Conservation (phyloP, 768 basidiomycete genomes). For the Serendipita sp. region DNA sequence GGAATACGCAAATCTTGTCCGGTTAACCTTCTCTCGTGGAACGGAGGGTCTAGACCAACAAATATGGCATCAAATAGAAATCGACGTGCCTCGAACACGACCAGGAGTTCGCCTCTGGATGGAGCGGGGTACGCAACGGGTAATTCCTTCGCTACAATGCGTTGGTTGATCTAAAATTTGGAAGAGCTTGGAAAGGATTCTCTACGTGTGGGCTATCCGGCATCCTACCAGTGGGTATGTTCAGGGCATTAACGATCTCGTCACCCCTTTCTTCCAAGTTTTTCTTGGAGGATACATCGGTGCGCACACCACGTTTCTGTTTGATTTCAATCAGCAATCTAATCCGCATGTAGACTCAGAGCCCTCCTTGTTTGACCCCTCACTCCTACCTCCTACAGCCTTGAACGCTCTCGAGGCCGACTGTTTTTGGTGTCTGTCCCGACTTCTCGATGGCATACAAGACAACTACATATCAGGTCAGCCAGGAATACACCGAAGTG, state of each 20-base stretch:
- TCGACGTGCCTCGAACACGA: slow-evolving; percentile 90
- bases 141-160: slow-evolving; percentile 23
- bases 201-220: slow-evolving; percentile 98
- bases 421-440: slow-evolving; percentile 94
- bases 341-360: slow-evolving; percentile 49
- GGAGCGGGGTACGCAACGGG: slow-evolving; percentile 76
- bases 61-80: slow-evolving; percentile 99
- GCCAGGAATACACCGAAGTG: slow-evolving; percentile 89
- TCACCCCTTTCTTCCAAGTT: slow-evolving; percentile 94
- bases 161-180: neutral
- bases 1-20: slow-evolving; percentile 82
- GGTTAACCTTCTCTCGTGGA: slow-evolving; percentile 77
- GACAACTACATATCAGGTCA: slow-evolving; percentile 97
- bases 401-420: slow-evolving; percentile 89
- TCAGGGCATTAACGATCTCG: slow-evolving; percentile 98
- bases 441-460: slow-evolving; percentile 91
- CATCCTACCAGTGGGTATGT: slow-evolving; percentile 98
- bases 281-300: slow-evolving; percentile 93
- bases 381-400: slow-evolving; percentile 47
- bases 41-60: slow-evolving; percentile 79
- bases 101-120: slow-evolving; percentile 89
- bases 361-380: slow-evolving; percentile 77
- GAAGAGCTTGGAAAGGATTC: slow-evolving; percentile 82
- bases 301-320: slow-evolving; percentile 20
- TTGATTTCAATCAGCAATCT: neutral